Conservation (phyloP, 257 asterid species). For the Rhazya stricta region DNA sequence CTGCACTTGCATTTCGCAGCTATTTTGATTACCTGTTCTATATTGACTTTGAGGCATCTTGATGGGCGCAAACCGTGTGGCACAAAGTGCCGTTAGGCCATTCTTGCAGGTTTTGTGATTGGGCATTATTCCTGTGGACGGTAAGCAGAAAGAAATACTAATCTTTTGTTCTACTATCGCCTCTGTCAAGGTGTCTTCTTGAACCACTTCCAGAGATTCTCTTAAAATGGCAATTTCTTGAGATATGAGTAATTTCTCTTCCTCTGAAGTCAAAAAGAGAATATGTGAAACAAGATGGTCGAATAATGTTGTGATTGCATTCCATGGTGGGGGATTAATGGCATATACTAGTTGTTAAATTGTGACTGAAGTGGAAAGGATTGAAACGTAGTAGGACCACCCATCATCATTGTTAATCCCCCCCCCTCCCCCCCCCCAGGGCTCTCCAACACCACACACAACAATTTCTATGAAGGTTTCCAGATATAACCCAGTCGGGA, state of each 20-base stretch:
- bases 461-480: too few species aligned
- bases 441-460: too few species aligned
- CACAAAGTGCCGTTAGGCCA: slow-evolving; percentile 66
- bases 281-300: neutral
- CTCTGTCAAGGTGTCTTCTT: neutral
- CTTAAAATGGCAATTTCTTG: too few species aligned
- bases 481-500: too few species aligned
- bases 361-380: too few species aligned
- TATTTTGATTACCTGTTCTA: slow-evolving; percentile 88
- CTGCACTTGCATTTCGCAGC: slow-evolving; percentile 33
- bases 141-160: neutral
- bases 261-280: neutral
- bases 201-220: neutral
- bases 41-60: slow-evolving; percentile 90
- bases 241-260: too few species aligned
- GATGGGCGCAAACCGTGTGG: slow-evolving; percentile 96
- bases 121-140: too few species aligned
- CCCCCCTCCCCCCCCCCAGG: too few species aligned
- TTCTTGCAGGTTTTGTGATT: slow-evolving; percentile 48
- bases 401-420: too few species aligned
- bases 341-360: too few species aligned
- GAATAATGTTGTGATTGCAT: neutral
- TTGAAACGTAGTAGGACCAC: too few species aligned
- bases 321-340: neutral
- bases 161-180: neutral